phyloP scores from a whole-genome alignment of 1,284 basidiomycete genomes.

The Malassezia equina region DNA sequence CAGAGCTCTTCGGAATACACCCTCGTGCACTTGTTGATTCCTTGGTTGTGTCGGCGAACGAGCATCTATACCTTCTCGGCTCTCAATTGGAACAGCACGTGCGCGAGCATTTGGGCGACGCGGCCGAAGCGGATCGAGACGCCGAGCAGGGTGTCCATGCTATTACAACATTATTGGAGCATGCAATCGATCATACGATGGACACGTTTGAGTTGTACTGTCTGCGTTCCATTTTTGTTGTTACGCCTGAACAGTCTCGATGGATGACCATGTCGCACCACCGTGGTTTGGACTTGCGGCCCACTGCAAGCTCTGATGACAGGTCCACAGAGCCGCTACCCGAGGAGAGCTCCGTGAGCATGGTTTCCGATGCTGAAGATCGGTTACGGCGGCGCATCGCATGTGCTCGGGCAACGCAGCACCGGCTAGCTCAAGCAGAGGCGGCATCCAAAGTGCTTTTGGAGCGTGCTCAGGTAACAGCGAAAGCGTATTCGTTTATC shows the following conservation, averaged over 20 bases:
- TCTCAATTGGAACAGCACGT: constrained; percentile 32
- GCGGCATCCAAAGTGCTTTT: constrained; percentile 21
- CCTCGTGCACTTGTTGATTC: constrained; percentile 41
- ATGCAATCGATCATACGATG: constrained; percentile 42
- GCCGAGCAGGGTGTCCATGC: constrained; percentile 38
- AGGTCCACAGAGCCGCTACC: neutral
- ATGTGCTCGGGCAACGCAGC: constrained; percentile 10
- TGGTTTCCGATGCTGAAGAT: constrained; percentile 13
- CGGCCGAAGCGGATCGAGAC: constrained; percentile 26
- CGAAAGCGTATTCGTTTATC: constrained; percentile 6
- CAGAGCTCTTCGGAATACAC: constrained; percentile 46
- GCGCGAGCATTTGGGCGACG: constrained; percentile 17
- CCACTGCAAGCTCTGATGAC: constrained; percentile 1
- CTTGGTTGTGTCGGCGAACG: constrained; percentile 40
- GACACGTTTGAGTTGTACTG: constrained; percentile 46
- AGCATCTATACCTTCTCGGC: constrained; percentile 37
- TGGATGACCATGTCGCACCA: constrained; percentile 43
- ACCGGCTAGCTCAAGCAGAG: constrained; percentile 13
- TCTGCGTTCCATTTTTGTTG: constrained; percentile 37
- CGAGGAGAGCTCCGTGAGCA: neutral
- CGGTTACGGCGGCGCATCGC: constrained; percentile 7
- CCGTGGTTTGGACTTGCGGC: constrained; percentile 38
- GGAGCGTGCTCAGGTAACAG: constrained; percentile 5
- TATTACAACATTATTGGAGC: constrained; percentile 41
- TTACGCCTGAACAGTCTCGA: constrained; percentile 32